Evolutionary conservation across 1,284 basidiomycete species (phyloP).

Genomic region (Phaffia rhodozyma): DNA sequence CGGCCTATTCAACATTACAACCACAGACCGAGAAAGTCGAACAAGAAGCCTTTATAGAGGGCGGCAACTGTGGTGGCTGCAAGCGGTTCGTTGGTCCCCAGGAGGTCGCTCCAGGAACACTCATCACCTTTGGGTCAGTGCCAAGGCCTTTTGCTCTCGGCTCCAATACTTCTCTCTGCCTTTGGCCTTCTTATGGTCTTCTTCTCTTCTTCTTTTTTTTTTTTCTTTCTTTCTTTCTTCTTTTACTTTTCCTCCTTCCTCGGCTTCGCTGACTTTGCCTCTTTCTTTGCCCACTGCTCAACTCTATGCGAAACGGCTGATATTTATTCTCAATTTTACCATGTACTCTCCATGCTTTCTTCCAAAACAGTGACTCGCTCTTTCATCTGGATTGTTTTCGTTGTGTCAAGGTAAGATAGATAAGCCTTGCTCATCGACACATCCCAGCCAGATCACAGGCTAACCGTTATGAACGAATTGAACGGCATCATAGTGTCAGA

Average conservation of each 20-base stretch:
- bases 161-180: not conserved
- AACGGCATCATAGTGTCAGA: conserved; percentile 35
- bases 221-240: too few relatives aligned
- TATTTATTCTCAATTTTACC: not conserved
- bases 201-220: too few relatives aligned
- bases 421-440: too few relatives aligned
- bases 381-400: conserved; percentile 40
- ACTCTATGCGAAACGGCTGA: not conserved
- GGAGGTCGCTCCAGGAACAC: not conserved
- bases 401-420: conserved; percentile 33
- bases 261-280: too few relatives aligned
- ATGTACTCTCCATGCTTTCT: not conserved
- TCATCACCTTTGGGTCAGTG: conserved; percentile 16
- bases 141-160: too few relatives aligned
- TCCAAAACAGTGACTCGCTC: conserved; percentile 27
- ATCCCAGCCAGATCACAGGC: not conserved
- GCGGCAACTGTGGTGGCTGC: conserved; percentile 61
- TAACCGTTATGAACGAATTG: conserved; percentile 21
- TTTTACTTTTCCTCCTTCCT: too few relatives aligned
- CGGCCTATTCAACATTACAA: too few relatives aligned
- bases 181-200: not conserved
- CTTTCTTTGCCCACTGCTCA: too few relatives aligned
- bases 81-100: conserved; percentile 57
- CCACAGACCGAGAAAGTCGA: too few relatives aligned
- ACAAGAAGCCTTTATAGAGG: not conserved